phyloP scores from a whole-genome alignment of 2,329 filamentous ascomycete genomes.

The Zymoseptoria passerinii region DNA sequence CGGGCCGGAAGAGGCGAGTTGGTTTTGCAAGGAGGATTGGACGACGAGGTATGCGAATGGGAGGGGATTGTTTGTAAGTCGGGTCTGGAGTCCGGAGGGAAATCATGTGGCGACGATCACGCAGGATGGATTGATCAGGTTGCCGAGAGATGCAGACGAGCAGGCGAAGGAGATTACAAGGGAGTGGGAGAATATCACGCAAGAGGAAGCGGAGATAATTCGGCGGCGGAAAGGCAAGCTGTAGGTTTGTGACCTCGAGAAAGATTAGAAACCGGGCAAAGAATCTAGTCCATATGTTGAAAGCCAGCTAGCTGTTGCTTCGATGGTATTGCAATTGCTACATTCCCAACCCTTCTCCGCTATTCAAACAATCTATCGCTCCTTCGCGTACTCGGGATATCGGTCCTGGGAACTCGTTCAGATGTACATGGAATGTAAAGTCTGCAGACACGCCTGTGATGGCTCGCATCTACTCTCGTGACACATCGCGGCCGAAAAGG shows the following conservation, averaged over 20 bases:
- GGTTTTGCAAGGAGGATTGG: slow-evolving; percentile 43
- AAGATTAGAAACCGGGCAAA: background rate
- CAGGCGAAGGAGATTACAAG: slow-evolving; percentile 1
- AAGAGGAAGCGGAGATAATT: background rate
- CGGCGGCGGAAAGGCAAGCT: background rate
- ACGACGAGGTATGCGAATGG: slow-evolving; percentile 37
- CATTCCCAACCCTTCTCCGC: background rate
- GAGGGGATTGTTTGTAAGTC: slow-evolving; percentile 38
- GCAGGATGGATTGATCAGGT: slow-evolving; percentile 40
- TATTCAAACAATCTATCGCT: background rate
- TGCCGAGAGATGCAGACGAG: slow-evolving; percentile 4
- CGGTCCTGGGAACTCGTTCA: background rate
- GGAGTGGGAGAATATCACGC: slow-evolving; percentile 1
- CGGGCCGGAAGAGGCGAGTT: slow-evolving; percentile 16
- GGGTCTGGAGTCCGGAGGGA: slow-evolving; percentile 34
- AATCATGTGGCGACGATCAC: slow-evolving; percentile 38
- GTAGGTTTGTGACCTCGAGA: background rate
- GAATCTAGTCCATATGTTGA: too few species aligned
- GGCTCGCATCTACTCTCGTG: slow-evolving; percentile 53
- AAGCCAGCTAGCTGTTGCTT: background rate
- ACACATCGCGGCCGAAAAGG: slow-evolving; percentile 91
- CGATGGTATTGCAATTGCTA: background rate
- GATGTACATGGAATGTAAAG: background rate
- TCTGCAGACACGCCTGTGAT: background rate
- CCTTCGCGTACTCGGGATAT: background rate